phyloP scores from a whole-genome alignment of 179 eudicot genomes.

The Monotropa hypopitys region DNA sequence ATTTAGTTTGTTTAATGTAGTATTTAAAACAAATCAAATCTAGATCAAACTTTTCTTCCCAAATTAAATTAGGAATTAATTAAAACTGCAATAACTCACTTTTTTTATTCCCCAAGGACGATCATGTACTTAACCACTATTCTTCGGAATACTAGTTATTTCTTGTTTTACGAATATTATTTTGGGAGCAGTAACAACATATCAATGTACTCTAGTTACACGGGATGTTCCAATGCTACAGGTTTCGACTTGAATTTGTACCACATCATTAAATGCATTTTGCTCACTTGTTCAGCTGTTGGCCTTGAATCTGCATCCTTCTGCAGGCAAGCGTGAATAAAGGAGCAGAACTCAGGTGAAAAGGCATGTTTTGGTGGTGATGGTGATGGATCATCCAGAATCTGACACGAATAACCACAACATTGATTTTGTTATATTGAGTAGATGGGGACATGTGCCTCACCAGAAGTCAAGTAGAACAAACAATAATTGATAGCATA shows the following conservation, averaged over 20 bases:
- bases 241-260: background rate
- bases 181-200: too few species aligned
- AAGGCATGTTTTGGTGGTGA: slow-evolving; percentile 50
- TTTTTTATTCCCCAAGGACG: too few species aligned
- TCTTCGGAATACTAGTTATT: too few species aligned
- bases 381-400: slow-evolving; percentile 91
- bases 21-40: too few species aligned
- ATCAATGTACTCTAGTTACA: background rate
- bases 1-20: too few species aligned
- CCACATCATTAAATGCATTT: background rate
- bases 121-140: too few species aligned
- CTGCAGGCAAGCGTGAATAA: slow-evolving; percentile 73
- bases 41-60: too few species aligned
- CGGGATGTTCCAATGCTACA: background rate
- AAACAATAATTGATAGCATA: background rate
- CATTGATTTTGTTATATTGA: background rate
- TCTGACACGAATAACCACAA: slow-evolving; percentile 29
- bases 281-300: slow-evolving; percentile 78
- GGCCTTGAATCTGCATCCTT: slow-evolving; percentile 84
- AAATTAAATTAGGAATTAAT: too few species aligned
- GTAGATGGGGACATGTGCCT: background rate
- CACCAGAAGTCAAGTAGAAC: background rate
- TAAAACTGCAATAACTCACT: too few species aligned
- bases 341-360: slow-evolving; percentile 86
- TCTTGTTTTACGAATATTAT: too few species aligned